Evolutionary conservation across 2,329 filamentous ascomycete species (phyloP).

Genomic region (Didymella pinodella): DNA sequence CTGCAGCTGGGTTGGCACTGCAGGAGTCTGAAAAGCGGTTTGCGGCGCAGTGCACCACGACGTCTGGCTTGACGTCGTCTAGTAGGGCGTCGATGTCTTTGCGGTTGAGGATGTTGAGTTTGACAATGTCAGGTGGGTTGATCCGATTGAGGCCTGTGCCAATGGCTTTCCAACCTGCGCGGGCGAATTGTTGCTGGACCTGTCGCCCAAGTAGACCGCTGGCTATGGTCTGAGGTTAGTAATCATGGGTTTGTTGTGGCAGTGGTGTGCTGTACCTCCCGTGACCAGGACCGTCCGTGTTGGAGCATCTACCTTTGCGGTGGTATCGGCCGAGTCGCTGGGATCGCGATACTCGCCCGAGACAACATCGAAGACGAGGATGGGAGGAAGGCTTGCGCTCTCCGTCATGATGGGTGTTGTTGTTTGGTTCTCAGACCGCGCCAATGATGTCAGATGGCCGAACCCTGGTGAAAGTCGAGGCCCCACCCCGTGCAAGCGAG

Average conservation of each 20-base stretch:
- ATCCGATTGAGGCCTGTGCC: conserved; percentile 72
- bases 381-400: conserved; percentile 9
- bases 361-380: conserved; percentile 19
- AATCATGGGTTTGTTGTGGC: neutral
- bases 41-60: conserved; percentile 88
- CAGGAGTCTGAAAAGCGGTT: conserved; percentile 89
- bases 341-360: conserved; percentile 20
- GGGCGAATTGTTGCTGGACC: conserved; percentile 74
- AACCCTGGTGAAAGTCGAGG: conserved; percentile 10
- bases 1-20: conserved; percentile 78
- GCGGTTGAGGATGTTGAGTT: conserved; percentile 59
- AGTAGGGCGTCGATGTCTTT: conserved; percentile 58
- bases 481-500: conserved; percentile 1
- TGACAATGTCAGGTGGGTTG: conserved; percentile 69
- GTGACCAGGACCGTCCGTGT: conserved; percentile 74
- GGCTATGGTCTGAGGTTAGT: conserved; percentile 49
- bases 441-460: conserved; percentile 16
- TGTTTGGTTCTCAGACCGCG: neutral
- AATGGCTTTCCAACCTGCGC: conserved; percentile 63
- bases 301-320: conserved; percentile 35
- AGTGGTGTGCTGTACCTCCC: conserved; percentile 62
- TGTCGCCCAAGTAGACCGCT: conserved; percentile 84
- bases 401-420: conserved; percentile 7
- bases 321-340: conserved; percentile 13
- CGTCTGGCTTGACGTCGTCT: conserved; percentile 69